A percentile compares a stretch with the other conserved stretches of the same genome.
Evolutionary conservation across 768 basidiomycete genomes (phyloP).

Genomic region (Macrocybe gigantea): DNA sequence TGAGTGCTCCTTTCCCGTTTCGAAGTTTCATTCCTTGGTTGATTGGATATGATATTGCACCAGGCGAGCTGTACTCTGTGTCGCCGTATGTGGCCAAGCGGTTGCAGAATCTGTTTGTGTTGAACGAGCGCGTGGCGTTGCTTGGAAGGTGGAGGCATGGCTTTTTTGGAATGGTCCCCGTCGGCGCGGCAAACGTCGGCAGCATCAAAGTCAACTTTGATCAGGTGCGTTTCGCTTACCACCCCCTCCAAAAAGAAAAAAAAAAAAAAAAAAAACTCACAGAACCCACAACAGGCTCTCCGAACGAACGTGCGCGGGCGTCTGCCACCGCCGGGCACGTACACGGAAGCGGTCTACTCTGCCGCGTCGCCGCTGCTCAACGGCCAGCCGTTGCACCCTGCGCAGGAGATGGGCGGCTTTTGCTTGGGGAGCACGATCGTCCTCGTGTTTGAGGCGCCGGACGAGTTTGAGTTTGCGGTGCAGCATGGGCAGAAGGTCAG

Average conservation of each 20-base stretch:
- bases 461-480: constrained; percentile 72
- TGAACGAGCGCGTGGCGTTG: constrained; percentile 97
- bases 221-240: constrained; percentile 35
- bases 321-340: constrained; percentile 76
- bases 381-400: constrained; percentile 82
- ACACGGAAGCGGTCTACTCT: constrained; percentile 88
- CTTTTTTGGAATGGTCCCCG: constrained; percentile 96
- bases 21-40: no score
- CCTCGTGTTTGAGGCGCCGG: constrained; percentile 92
- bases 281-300: constrained; percentile 47
- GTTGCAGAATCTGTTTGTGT: constrained; percentile 86
- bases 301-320: constrained; percentile 83
- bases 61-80: constrained; percentile 92
- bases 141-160: constrained; percentile 93
- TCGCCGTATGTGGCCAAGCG: constrained; percentile 94
- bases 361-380: constrained; percentile 76
- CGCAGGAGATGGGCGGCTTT: constrained; percentile 98
- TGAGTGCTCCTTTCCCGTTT: constrained; percentile 19
- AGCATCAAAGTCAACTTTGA: constrained; percentile 97
- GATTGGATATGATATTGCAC: background rate
- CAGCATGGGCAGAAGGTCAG: constrained; percentile 78
- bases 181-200: constrained; percentile 97
- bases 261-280: background rate
- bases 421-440: constrained; percentile 94
- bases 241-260: constrained; percentile 3